A percentile compares a stretch with the other conserved stretches of the same genome.
Evolutionary conservation across 164 flowering plant genomes (phyloP).

Genomic region (Amborella trichopoda): DNA sequence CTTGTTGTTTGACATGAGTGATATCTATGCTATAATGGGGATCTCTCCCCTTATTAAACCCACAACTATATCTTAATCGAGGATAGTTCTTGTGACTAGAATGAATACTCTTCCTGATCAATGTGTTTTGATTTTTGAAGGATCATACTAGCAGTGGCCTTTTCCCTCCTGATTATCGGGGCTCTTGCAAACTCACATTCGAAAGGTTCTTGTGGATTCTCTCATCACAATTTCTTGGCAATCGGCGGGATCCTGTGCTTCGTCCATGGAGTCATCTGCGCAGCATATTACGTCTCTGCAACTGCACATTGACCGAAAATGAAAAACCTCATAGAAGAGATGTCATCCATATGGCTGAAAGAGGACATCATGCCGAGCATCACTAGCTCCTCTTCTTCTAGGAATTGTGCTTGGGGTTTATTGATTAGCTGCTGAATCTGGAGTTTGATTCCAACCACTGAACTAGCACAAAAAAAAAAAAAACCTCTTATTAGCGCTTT

Average conservation of each 20-base stretch:
- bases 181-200: conserved; percentile 56
- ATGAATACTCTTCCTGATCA: too few relatives aligned
- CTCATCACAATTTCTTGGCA: conserved; percentile 62
- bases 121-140: conserved; percentile 19
- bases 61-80: too few relatives aligned
- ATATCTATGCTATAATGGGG: too few relatives aligned
- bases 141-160: conserved; percentile 56
- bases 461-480: too few relatives aligned
- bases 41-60: too few relatives aligned
- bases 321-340: conserved; percentile 1
- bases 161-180: conserved; percentile 54
- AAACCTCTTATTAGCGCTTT: too few relatives aligned
- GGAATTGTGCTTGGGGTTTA: too few relatives aligned
- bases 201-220: conserved; percentile 59
- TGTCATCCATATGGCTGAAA: neutral
- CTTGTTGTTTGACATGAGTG: too few relatives aligned
- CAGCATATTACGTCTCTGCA: conserved; percentile 56
- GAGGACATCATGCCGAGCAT: neutral
- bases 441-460: too few relatives aligned
- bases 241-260: conserved; percentile 81
- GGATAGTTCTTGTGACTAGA: too few relatives aligned
- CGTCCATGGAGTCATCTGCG: conserved; percentile 61
- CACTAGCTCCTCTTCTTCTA: too few relatives aligned
- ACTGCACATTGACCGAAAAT: conserved; percentile 13
- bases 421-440: too few relatives aligned